phyloP scores from a whole-genome alignment of 805 yeast species.

The Hemisphaericaspora nanyangensis region DNA sequence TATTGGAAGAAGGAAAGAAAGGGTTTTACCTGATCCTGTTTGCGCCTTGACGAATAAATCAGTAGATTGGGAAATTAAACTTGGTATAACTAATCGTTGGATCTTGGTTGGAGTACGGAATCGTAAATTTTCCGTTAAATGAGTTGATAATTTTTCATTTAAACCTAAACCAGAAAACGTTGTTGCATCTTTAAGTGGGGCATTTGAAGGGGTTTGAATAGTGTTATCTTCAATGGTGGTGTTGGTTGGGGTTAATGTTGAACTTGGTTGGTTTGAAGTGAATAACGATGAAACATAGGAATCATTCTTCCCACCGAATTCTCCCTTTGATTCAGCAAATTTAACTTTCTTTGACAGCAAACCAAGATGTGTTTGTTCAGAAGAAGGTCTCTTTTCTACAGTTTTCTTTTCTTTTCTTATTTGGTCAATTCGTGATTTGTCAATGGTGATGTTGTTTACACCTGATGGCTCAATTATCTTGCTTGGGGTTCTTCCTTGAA shows the following conservation, averaged over 20 bases:
- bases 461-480: slow-evolving; percentile 23
- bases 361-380: slow-evolving; percentile 4
- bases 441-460: slow-evolving; percentile 26
- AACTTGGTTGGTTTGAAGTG: slow-evolving; percentile 31
- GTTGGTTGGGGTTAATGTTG: slow-evolving; percentile 52
- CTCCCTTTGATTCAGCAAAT: slow-evolving; percentile 48
- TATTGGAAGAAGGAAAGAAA: slow-evolving; percentile 83
- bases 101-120: slow-evolving; percentile 77
- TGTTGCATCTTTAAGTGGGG: slow-evolving; percentile 70
- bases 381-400: slow-evolving; percentile 9
- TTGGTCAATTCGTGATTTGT: slow-evolving; percentile 6
- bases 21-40: slow-evolving; percentile 97
- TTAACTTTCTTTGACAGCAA: slow-evolving; percentile 32
- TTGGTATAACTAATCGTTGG: slow-evolving; percentile 78
- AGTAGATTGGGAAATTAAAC: slow-evolving; percentile 24
- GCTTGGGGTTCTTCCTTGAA: slow-evolving; percentile 41
- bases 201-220: slow-evolving; percentile 66
- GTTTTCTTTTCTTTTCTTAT: background rate
- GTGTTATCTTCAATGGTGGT: slow-evolving; percentile 30
- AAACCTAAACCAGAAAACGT: slow-evolving; percentile 73
- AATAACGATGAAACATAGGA: slow-evolving; percentile 85
- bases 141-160: slow-evolving; percentile 47
- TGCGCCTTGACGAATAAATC: slow-evolving; percentile 94
- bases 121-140: slow-evolving; percentile 53
- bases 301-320: slow-evolving; percentile 50